Evolutionary conservation across 78 protist genomes (phyloP).

Genomic region (Protostelium mycophagum): DNA sequence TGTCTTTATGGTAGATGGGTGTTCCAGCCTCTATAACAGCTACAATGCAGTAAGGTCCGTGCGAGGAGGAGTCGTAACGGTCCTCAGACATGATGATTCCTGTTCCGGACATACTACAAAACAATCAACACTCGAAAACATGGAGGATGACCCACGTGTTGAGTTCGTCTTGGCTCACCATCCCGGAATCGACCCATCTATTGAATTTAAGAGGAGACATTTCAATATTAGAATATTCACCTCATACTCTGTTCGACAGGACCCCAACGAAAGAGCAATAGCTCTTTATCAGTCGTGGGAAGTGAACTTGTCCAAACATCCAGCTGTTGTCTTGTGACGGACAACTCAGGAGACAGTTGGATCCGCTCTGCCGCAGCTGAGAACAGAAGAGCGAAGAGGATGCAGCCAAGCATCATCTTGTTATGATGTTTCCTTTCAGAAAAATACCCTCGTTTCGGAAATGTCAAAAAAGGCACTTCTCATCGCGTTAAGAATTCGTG

Average conservation of each 20-base stretch:
- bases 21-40: neutral
- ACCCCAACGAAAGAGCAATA: neutral
- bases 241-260: neutral
- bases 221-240: neutral
- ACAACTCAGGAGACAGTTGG: neutral
- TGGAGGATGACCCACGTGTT: neutral
- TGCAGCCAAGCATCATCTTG: no score
- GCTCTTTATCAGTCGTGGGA: neutral
- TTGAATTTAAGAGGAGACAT: neutral
- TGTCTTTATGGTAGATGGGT: neutral
- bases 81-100: neutral
- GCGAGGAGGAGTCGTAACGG: neutral
- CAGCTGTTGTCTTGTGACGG: neutral
- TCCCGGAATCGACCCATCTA: neutral
- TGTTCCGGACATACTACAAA: neutral
- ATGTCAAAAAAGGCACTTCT: no score
- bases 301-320: neutral
- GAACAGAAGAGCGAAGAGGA: no score
- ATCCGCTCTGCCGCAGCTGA: no score
- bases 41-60: neutral
- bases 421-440: no score
- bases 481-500: no score
- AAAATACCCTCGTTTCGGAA: no score
- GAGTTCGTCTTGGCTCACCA: neutral
- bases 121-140: neutral